phyloP scores from a whole-genome alignment of 1,284 basidiomycete genomes.

The Mycena sp. region DNA sequence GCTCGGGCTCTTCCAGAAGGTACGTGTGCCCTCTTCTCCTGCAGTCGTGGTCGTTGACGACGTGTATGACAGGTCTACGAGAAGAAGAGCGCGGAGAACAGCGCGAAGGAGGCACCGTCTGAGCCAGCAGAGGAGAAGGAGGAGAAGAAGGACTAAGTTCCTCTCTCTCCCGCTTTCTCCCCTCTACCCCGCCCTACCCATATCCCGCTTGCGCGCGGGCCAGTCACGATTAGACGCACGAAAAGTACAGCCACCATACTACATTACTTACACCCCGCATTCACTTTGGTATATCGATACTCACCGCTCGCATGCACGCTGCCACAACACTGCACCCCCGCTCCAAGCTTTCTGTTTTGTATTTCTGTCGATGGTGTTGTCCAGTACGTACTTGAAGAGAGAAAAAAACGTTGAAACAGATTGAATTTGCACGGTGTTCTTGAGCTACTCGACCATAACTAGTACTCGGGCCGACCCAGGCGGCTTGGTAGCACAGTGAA shows the following conservation, averaged over 20 bases:
- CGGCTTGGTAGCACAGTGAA: no score
- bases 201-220: not conserved
- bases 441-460: no score
- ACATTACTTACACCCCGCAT: slow-evolving; percentile 19
- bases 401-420: slow-evolving; percentile 24
- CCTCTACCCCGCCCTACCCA: not conserved
- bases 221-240: slow-evolving; percentile 23
- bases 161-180: slow-evolving; percentile 1
- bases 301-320: not conserved
- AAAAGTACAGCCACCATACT: slow-evolving; percentile 29
- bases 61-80: slow-evolving; percentile 76
- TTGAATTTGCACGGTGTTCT: not conserved
- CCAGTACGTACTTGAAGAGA: slow-evolving; percentile 13
- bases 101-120: slow-evolving; percentile 53
- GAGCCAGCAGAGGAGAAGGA: slow-evolving; percentile 58
- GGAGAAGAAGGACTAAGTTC: slow-evolving; percentile 77
- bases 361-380: slow-evolving; percentile 26
- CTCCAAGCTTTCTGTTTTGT: no score
- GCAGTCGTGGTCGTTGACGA: not conserved
- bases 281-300: slow-evolving; percentile 34
- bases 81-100: slow-evolving; percentile 82
- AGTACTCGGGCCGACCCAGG: no score
- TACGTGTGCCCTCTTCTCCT: slow-evolving; percentile 33
- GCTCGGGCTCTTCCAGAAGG: slow-evolving; percentile 97
- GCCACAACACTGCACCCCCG: not conserved